Evolutionary conservation across 768 basidiomycete species (phyloP), one percentile per base, ranked within the genome.

Genomic region (Mycena olivaceomarginata): DNA sequence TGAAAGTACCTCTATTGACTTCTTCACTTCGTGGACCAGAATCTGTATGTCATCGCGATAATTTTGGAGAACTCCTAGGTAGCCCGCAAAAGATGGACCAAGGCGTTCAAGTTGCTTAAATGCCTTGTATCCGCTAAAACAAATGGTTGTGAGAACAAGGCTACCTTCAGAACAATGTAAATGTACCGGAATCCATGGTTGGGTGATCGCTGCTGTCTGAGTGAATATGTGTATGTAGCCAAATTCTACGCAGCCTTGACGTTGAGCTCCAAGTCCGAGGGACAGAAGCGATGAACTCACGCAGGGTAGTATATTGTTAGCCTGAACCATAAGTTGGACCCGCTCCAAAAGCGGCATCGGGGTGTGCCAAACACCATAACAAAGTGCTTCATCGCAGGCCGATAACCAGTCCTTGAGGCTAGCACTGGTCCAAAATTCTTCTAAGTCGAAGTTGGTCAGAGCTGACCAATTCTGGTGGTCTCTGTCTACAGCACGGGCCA

Each of bases 221-320:
- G 40, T 16, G 68, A 59, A 60, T 10, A 45, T 48, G 46, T 22
- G 51, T 37, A 71, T 3, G 48, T 51, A 20, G n/a, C 31, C 18
- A 71, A 63, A 46, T 71, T 62, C 70, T 71, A 41, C 15, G 8
- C 8, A 40, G 43, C 18, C 22, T n/a, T 43, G 22, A 45, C 25
- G 9, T 25, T 45, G 43, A 37, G 12, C 15, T 56, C n/a, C 9
- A 20, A 22, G 22, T 9, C 22, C 53, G 4, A 12, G 8, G 4
- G 15, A 56, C n/a, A 22, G 1, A 45, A 31, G 60, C 1, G 16
- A 46, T 37, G 20, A 5, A 70, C 69, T 48, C 10, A 63, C 70
- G 60, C 40, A 41, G 59, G 70, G 25, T 18, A 51, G 25, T 22
- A 1, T 20, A 20, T 22, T n/a, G 31, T n/a, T 12, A 7, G 51